These are phyloP conservation scores for Mercurialis annua DNA, from an alignment of 345 rosid species.

Conservation along the genomic window DNA sequence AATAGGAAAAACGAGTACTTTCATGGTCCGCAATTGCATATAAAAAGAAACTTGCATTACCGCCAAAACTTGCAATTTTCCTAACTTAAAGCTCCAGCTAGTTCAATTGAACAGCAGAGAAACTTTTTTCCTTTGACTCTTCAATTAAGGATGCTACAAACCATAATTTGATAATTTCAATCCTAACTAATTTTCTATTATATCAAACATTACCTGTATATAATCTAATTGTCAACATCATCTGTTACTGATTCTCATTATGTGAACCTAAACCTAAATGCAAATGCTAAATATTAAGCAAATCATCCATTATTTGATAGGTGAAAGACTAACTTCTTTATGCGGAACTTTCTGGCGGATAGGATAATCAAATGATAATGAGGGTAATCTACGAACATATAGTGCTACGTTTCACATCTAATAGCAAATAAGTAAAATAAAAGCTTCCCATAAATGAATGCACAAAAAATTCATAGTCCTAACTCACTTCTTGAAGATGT, in stretches of 20 bases:
- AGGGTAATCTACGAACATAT: not conserved
- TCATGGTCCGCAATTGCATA: not conserved
- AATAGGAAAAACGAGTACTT: not conserved
- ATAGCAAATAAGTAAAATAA: not conserved
- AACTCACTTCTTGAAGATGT: conserved; percentile 89
- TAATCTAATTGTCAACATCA: not conserved
- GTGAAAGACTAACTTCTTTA: not conserved
- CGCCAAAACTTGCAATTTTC: not conserved
- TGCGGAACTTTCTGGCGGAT: not conserved
- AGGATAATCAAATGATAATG: not conserved
- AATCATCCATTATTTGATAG: no score
- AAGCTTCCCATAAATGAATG: not conserved
- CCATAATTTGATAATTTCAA: not conserved
- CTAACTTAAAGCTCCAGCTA: not conserved
- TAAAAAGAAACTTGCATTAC: not conserved
- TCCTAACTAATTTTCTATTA: not conserved
- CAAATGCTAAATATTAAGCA: not conserved
- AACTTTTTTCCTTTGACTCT: not conserved
- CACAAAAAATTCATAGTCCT: not conserved
- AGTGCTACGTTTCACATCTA: not conserved
- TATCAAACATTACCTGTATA: not conserved
- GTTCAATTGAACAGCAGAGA: not conserved
- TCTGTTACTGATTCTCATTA: not conserved
- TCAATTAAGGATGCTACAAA: not conserved
- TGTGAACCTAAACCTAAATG: not conserved